phyloP scores from a whole-genome alignment of 1,139 yeast species.

The Lodderomyces pseudojiufengensis region DNA sequence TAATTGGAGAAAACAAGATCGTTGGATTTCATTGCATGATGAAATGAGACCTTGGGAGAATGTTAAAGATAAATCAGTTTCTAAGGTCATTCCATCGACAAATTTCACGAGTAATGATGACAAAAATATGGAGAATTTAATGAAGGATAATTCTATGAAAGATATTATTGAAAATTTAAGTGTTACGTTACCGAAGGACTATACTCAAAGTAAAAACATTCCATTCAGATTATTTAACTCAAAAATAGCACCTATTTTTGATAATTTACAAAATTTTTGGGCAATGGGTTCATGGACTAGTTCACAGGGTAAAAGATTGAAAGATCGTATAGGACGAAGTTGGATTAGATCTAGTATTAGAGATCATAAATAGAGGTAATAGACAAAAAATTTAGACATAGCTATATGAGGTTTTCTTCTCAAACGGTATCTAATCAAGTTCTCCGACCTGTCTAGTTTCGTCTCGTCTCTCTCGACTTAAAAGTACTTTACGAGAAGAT shows the following conservation, averaged over 20 bases:
- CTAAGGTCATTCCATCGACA: not conserved
- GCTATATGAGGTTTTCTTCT: too few species aligned
- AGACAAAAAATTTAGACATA: too few species aligned
- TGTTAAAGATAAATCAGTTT: not conserved
- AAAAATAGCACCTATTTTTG: constrained; percentile 46
- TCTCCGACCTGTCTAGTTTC: too few species aligned
- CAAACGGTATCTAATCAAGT: too few species aligned
- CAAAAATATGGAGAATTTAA: constrained; percentile 4
- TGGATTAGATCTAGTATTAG: constrained; percentile 21
- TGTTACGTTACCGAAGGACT: constrained; percentile 24
- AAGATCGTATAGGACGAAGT: constrained; percentile 48
- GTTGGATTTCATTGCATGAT: constrained; percentile 56
- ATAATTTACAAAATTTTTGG: constrained; percentile 55
- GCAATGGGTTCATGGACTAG: constrained; percentile 58
- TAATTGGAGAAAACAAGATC: constrained; percentile 43
- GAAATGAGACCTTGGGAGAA: constrained; percentile 63
- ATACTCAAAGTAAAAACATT: constrained; percentile 19
- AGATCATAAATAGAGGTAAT: constrained; percentile 2
- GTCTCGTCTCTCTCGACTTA: too few species aligned
- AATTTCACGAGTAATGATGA: not conserved
- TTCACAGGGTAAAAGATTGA: constrained; percentile 43
- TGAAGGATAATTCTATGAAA: constrained; percentile 10
- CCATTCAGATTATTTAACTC: constrained; percentile 30
- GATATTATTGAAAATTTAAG: constrained; percentile 13
- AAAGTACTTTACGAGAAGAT: too few species aligned